phyloP scores from a whole-genome alignment of 768 basidiomycete species.

The Fomitopsis pulvina region DNA sequence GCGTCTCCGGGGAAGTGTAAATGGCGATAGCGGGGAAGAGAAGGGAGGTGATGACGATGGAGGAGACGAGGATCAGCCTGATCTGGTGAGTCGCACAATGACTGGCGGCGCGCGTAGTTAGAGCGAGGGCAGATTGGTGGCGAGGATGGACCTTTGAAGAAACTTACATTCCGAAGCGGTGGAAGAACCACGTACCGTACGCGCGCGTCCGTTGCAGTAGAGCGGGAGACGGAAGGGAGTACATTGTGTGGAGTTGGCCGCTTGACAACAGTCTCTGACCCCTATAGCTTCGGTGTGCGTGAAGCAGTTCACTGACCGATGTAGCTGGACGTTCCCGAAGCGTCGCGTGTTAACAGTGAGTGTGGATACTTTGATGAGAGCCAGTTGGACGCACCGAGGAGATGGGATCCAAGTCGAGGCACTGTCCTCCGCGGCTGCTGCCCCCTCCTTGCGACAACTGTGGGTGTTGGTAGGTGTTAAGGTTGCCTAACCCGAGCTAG shows the following conservation, averaged over 20 bases:
- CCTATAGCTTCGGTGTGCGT: too few relatives aligned
- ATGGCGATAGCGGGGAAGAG: conserved; percentile 88
- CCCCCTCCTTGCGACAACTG: not conserved
- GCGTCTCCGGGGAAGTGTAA: conserved; percentile 68
- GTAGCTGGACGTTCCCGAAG: not conserved
- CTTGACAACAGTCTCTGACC: too few relatives aligned
- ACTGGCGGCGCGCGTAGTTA: conserved; percentile 29
- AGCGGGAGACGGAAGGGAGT: conserved; percentile 3
- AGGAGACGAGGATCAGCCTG: conserved; percentile 80
- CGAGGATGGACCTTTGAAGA: too few relatives aligned
- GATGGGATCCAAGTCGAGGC: not conserved
- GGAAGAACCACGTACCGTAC: conserved; percentile 46
- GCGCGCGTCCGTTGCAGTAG: conserved; percentile 30
- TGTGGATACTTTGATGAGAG: too few relatives aligned
- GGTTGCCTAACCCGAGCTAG: not conserved
- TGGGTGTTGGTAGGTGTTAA: not conserved
- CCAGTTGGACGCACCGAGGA: not conserved
- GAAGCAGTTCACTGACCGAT: not conserved
- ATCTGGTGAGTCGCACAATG: conserved; percentile 91
- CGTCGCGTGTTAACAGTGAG: not conserved
- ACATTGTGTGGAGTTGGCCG: too few relatives aligned
- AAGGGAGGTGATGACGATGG: conserved; percentile 82
- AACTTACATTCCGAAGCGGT: conserved; percentile 76
- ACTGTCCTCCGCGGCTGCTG: not conserved
- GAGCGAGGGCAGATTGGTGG: not conserved